Percentiles rank a stretch among this genome's conserved stretches.
Evolutionary conservation across 805 yeast species (phyloP).

Genomic region (Yarrowia yakushimensis): DNA sequence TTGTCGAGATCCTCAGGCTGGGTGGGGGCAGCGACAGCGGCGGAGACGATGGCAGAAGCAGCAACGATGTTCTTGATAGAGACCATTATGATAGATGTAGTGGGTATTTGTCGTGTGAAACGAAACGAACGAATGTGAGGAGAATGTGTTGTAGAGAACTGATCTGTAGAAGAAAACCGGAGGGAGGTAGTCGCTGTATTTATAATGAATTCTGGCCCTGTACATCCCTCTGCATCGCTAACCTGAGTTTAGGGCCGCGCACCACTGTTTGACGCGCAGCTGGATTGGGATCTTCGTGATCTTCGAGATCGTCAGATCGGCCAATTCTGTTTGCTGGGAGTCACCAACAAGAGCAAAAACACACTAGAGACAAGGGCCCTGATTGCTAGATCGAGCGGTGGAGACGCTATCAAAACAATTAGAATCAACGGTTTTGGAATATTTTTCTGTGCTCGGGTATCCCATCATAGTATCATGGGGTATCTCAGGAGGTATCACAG

Average conservation of each 20-base stretch:
- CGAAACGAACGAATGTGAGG: slow-evolving; percentile 18
- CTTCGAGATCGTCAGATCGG: slow-evolving; percentile 23
- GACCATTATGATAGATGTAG: slow-evolving; percentile 22
- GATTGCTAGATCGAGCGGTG: neutral
- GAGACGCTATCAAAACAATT: neutral
- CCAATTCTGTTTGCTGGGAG: slow-evolving; percentile 20
- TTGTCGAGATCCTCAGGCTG: slow-evolving; percentile 24
- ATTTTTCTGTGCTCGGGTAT: too few relatives aligned
- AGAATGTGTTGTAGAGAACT: slow-evolving; percentile 24
- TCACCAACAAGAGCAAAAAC: neutral
- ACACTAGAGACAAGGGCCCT: neutral
- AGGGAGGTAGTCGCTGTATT: slow-evolving; percentile 10
- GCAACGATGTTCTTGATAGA: slow-evolving; percentile 20
- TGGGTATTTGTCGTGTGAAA: slow-evolving; percentile 24
- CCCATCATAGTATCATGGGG: too few relatives aligned
- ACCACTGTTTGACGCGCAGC: slow-evolving; percentile 4
- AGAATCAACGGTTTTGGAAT: neutral
- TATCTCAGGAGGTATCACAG: neutral
- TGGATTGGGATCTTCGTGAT: slow-evolving; percentile 2
- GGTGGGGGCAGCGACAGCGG: slow-evolving; percentile 24
- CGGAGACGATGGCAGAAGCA: slow-evolving; percentile 22
- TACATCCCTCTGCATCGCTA: neutral
- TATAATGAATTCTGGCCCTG: slow-evolving; percentile 1
- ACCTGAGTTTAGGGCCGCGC: slow-evolving; percentile 17
- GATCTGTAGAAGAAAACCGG: slow-evolving; percentile 11